These are phyloP conservation scores for Begonia peltatifolia DNA, from an alignment of 306 rosid genomes.

Conservation along the genomic window DNA sequence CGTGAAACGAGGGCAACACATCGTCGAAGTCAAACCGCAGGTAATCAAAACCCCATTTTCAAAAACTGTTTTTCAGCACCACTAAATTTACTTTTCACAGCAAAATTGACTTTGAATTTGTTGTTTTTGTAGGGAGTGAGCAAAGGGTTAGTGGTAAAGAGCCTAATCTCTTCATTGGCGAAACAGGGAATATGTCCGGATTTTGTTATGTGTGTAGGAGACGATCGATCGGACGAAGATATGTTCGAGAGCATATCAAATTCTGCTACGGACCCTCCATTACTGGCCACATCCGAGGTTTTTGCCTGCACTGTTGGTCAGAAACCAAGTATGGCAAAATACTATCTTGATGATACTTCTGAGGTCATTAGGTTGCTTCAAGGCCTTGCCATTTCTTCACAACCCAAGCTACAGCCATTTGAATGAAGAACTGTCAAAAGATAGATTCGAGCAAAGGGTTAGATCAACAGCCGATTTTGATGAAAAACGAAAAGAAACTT, in stretches of 20 bases:
- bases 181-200: constrained; percentile 38
- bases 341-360: constrained; percentile 49
- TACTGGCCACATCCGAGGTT: constrained; percentile 40
- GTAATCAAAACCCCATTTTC: constrained; percentile 6
- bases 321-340: constrained; percentile 64
- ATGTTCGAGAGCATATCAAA: constrained; percentile 57
- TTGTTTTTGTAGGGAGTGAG: constrained; percentile 34
- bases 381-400: constrained; percentile 57
- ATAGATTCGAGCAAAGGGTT: no score
- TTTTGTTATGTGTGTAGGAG: constrained; percentile 59
- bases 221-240: constrained; percentile 70
- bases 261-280: constrained; percentile 36
- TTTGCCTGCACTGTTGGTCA: constrained; percentile 52
- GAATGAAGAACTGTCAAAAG: no score
- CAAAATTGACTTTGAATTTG: no score
- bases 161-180: constrained; percentile 43
- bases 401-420: constrained; percentile 13
- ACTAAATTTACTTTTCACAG: no score
- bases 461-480: no score
- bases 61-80: no score
- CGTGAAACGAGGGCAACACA: constrained; percentile 56
- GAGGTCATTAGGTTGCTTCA: constrained; percentile 64
- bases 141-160: constrained; percentile 57
- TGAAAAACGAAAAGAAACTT: no score
- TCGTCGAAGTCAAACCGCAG: constrained; percentile 77